A percentile compares a stretch with the other conserved stretches of the same genome.
phyloP scores from a whole-genome alignment of 176 grass and related monocot genomes.

The Calamus simplicifolius region DNA sequence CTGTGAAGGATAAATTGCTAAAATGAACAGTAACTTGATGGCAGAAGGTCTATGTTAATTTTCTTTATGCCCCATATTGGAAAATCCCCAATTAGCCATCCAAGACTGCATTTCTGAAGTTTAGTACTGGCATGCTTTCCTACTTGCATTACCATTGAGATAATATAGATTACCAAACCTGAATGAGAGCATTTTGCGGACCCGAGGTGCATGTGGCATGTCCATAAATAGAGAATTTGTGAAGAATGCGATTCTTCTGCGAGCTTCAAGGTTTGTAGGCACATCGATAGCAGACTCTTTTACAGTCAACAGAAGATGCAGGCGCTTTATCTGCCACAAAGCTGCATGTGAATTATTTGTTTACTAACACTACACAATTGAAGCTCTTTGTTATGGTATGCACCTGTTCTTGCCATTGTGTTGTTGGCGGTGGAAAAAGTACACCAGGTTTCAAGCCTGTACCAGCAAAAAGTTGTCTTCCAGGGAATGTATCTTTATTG shows the following conservation, averaged over 20 bases:
- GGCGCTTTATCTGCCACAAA: slow-evolving; percentile 63
- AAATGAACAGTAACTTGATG: no score
- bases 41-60: no score
- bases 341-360: slow-evolving; percentile 18
- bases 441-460: slow-evolving; percentile 80
- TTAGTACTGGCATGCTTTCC: no score
- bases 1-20: no score
- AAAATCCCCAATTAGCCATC: no score
- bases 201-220: slow-evolving; percentile 85
- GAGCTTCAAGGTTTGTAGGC: slow-evolving; percentile 89
- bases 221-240: slow-evolving; percentile 99
- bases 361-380: not conserved
- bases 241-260: slow-evolving; percentile 92
- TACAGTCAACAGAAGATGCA: slow-evolving; percentile 88
- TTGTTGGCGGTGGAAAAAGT: slow-evolving; percentile 67
- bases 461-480: slow-evolving; percentile 88
- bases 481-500: slow-evolving; percentile 74
- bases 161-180: slow-evolving; percentile 39
- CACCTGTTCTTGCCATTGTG: slow-evolving; percentile 94
- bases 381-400: not conserved
- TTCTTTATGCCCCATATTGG: no score
- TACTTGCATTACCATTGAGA: no score
- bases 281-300: slow-evolving; percentile 96
- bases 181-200: slow-evolving; percentile 97
- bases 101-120: no score